phyloP scores from a whole-genome alignment of 805 yeast species.

The Wickerhamomyces tratensis region DNA sequence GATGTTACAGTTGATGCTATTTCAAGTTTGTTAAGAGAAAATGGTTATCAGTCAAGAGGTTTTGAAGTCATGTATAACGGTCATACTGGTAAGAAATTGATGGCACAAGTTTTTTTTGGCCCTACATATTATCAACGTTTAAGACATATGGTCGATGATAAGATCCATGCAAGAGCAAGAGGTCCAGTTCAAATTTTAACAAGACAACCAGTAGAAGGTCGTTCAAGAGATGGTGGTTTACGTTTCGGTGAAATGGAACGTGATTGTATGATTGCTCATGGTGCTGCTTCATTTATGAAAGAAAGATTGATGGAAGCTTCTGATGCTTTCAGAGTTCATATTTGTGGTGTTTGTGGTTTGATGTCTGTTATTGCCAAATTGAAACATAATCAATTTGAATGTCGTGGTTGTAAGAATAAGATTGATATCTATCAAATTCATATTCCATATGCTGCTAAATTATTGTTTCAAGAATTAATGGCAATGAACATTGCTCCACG shows the following conservation, averaged over 20 bases:
- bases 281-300: constrained; percentile 96
- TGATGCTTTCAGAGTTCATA: constrained; percentile 96
- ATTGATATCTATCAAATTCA: constrained; percentile 96
- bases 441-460: constrained; percentile 97
- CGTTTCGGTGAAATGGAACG: constrained; percentile 99
- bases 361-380: constrained; percentile 97
- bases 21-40: constrained; percentile 83
- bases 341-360: constrained; percentile 97
- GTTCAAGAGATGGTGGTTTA: constrained; percentile 98
- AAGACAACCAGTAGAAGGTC: constrained; percentile 98
- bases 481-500: constrained; percentile 99
- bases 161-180: constrained; percentile 98
- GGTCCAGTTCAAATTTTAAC: constrained; percentile 98
- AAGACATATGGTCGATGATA: constrained; percentile 99
- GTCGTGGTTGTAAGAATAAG: constrained; percentile 97
- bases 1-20: constrained; percentile 98
- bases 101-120: constrained; percentile 99
- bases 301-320: constrained; percentile 99
- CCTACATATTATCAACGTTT: constrained; percentile 98
- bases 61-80: constrained; percentile 99
- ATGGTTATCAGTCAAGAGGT: constrained; percentile 97
- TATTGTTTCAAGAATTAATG: constrained; percentile 97
- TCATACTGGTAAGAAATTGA: constrained; percentile 94
- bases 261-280: constrained; percentile 99
- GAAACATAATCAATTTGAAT: constrained; percentile 96